phyloP scores from a whole-genome alignment of 140 eudicot genomes.

The Erigeron philadelphicus region DNA sequence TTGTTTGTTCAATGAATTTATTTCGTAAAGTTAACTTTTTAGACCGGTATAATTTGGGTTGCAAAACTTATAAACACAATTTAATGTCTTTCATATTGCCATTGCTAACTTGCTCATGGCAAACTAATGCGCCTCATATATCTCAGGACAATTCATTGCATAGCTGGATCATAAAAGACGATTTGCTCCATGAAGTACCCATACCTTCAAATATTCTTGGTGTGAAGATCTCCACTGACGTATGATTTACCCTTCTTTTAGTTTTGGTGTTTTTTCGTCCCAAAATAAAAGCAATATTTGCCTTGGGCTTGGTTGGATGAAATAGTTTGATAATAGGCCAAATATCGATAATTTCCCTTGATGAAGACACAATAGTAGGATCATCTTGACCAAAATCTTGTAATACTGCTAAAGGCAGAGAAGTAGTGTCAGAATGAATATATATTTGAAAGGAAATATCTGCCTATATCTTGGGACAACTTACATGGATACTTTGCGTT shows the following conservation, averaged over 20 bases:
- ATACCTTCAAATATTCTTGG: constrained; percentile 67
- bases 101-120: constrained; percentile 5
- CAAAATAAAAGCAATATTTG: not conserved
- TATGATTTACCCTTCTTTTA: constrained; percentile 30
- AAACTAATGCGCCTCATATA: constrained; percentile 13
- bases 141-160: constrained; percentile 63
- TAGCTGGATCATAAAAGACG: constrained; percentile 60
- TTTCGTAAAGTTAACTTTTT: not conserved
- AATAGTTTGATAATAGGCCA: not conserved
- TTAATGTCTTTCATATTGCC: not conserved
- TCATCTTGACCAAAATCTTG: constrained; percentile 6
- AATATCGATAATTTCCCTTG: not conserved
- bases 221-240: constrained; percentile 58
- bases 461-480: not conserved
- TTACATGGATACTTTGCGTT: constrained; percentile 8
- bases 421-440: not conserved
- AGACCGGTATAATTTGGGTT: not conserved
- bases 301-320: constrained; percentile 8
- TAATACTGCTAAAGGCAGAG: constrained; percentile 15
- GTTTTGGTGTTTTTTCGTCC: constrained; percentile 5
- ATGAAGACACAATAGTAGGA: not conserved
- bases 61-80: not conserved
- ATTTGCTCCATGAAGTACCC: constrained; percentile 48
- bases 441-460: not conserved
- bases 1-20: not conserved